Base-by-base conservation (phyloP, 2,329 filamentous ascomycete genomes). In the Colletotrichum sp. region DNA sequence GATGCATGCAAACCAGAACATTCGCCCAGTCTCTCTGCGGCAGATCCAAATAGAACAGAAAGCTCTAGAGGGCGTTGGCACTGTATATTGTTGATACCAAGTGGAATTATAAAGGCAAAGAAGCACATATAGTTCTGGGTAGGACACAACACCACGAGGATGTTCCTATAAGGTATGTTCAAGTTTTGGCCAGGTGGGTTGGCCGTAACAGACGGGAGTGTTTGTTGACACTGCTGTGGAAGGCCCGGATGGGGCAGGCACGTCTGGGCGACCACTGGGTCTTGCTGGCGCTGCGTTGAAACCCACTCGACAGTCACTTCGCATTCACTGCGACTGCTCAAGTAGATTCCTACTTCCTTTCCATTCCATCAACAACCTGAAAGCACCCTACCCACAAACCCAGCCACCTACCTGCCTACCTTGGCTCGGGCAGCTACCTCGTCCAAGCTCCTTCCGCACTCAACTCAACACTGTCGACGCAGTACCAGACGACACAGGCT, bases 11-110 rank as follows among this genome's bases (percentile, higher is more conserved):
- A 72, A 52, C 63, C 77, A 78, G 78, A 80, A 81, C 18, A 80
- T 85, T 79, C 80, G 82, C 68, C 81, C 82, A 59, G 68, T 84
- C 72, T 85, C 83, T 68, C 80, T 85, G 69, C 78, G 80, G 77
- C 83, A 84, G 78, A 85, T 85, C 69, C 79, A 36, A 70, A 79
- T 76, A 28, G 80, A 83, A 73, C 80, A 83, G 64, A 79, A 78
- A 57, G 75, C 75, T 75, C 75, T 78, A 39, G 78, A 81, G 76
- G 78, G 77, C 30, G 77, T 71, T 21, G 34, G 64, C 8, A 78
- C 55, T n/a, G n/a, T 78, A 60, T 69, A 72, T 64, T 59, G 21
- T 12, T 8, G 34, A 21, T 66, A 10, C 30, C 32, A 68, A 60
- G 36, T 13, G 28, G 13, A 39, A 39, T 10, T 30, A n/a, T 5